Conservation (phyloP, 495 filamentous ascomycete species). For the Tirmania nivea region DNA sequence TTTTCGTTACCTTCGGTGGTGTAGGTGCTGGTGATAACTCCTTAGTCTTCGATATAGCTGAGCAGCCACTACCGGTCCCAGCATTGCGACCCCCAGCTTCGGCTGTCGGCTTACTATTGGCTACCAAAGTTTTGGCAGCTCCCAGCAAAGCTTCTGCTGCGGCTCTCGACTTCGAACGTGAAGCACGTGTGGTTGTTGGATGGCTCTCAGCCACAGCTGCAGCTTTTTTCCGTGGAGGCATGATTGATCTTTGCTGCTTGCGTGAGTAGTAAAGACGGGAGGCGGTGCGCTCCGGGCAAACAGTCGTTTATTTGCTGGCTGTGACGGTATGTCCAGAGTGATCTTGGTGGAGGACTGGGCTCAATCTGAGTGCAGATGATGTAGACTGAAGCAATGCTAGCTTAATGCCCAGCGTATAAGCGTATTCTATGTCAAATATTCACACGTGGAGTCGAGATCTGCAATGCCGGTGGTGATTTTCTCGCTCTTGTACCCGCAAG, state of each 20-base stretch:
- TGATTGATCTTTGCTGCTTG: not conserved
- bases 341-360: no score
- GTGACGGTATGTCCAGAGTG: no score
- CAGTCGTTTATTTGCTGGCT: no score
- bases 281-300: no score
- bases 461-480: no score
- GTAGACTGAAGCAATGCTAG: no score
- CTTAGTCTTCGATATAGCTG: not conserved
- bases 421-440: no score
- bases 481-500: no score
- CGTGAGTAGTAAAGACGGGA: not conserved
- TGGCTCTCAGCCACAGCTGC: not conserved
- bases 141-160: not conserved
- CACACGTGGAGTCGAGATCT: no score
- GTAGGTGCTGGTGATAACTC: not conserved
- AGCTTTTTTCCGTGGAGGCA: slow-evolving; percentile 15
- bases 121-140: not conserved
- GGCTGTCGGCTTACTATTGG: not conserved
- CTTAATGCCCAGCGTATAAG: no score
- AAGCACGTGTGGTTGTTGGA: slow-evolving; percentile 6
- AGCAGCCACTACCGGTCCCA: not conserved
- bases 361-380: no score
- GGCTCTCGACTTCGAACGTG: slow-evolving; percentile 11
- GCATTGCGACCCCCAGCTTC: not conserved
- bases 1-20: not conserved